phyloP scores from a whole-genome alignment of 31 red algal species.

The Odonthalia washingtoniensis region DNA sequence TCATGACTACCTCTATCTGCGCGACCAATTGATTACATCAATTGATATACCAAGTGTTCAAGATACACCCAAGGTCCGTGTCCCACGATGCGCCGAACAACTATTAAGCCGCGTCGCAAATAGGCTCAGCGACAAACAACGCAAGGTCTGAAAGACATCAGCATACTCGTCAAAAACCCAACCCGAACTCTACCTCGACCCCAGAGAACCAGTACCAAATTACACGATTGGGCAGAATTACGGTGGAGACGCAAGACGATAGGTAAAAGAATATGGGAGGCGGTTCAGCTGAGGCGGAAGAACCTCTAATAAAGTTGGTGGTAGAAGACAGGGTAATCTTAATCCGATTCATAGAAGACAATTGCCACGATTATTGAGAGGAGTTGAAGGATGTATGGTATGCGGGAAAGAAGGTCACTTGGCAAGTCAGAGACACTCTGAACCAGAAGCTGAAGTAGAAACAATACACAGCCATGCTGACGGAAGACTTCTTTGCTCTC shows the following conservation, averaged over 20 bases:
- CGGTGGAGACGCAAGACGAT: slow-evolving; percentile 30
- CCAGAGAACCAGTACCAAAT: too few species aligned
- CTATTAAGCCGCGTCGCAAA: slow-evolving; percentile 6
- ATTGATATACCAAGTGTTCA: neutral
- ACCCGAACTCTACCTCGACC: neutral
- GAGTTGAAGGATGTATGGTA: slow-evolving; percentile 29
- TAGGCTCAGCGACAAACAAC: too few species aligned
- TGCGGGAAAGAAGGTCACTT: slow-evolving; percentile 26
- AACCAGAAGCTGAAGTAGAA: neutral
- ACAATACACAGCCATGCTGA: slow-evolving; percentile 1
- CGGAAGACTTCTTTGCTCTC: neutral
- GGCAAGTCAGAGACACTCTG: slow-evolving; percentile 10
- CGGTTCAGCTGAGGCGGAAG: neutral
- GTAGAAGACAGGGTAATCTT: neutral
- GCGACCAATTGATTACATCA: slow-evolving; percentile 2
- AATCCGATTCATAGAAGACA: neutral
- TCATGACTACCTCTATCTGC: neutral
- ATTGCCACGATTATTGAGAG: slow-evolving; percentile 6
- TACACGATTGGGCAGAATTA: slow-evolving; percentile 33
- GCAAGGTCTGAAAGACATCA: neutral
- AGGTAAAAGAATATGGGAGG: neutral
- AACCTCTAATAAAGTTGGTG: neutral
- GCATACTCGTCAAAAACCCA: neutral
- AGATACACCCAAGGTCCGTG: neutral
- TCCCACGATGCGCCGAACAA: slow-evolving; percentile 7